Percentiles rank a stretch among this genome's conserved stretches.
phyloP scores from a whole-genome alignment of 495 filamentous ascomycete genomes.

The Clavariopsis aquatica region DNA sequence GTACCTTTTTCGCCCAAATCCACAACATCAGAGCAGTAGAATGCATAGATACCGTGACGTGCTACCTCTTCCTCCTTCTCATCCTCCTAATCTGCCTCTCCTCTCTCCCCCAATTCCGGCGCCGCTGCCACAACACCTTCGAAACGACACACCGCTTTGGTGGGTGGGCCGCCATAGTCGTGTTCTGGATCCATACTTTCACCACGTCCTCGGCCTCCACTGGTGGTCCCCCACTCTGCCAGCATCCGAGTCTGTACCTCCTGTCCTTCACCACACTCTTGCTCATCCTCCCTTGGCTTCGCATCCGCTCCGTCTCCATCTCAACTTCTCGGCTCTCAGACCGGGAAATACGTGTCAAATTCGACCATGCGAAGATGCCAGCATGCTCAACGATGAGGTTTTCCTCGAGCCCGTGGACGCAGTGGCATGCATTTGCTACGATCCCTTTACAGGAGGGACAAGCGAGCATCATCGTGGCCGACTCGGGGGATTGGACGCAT shows the following conservation, averaged over 20 bases:
- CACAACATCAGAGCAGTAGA: neutral
- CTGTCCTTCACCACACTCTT: neutral
- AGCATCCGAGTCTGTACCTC: neutral
- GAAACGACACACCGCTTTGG: constrained; percentile 3
- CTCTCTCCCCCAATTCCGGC: neutral
- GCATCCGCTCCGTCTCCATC: neutral
- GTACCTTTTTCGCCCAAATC: neutral
- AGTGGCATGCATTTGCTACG: constrained; percentile 13
- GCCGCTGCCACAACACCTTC: constrained; percentile 4
- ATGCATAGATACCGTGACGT: neutral
- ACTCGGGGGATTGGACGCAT: constrained; percentile 6
- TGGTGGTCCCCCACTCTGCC: neutral
- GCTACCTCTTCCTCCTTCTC: neutral
- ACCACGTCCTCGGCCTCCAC: neutral
- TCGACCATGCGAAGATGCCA: constrained; percentile 1
- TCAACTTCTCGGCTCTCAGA: neutral
- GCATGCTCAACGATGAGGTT: neutral
- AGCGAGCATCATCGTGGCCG: neutral
- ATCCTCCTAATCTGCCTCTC: neutral
- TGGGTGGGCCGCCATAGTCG: neutral
- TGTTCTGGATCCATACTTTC: constrained; percentile 6
- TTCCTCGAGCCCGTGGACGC: neutral
- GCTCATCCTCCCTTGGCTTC: constrained; percentile 1
- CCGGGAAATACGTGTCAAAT: neutral
- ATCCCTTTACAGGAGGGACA: neutral